These are phyloP conservation scores for Artemisia annua DNA, from an alignment of 129 eudicot species.

Conservation along the genomic window DNA sequence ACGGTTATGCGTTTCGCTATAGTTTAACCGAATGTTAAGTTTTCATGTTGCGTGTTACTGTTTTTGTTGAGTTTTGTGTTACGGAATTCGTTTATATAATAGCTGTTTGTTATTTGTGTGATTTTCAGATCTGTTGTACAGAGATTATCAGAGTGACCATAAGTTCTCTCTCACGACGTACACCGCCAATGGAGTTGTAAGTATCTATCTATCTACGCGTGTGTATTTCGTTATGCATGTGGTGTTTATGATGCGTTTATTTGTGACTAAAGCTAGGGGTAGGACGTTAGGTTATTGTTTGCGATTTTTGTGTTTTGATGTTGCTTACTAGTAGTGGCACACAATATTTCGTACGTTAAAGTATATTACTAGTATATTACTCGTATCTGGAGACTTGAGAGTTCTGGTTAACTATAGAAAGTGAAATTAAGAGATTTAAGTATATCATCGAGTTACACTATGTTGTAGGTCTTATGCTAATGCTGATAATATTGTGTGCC, in stretches of 20 bases:
- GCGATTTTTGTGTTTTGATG: background rate
- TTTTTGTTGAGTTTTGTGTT: background rate
- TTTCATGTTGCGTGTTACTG: no score
- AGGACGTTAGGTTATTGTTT: slow-evolving; percentile 16
- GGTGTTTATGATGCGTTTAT: no score
- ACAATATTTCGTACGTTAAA: no score
- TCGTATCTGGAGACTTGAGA: no score
- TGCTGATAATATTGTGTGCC: background rate
- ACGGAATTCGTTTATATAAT: background rate
- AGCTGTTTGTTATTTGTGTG: background rate
- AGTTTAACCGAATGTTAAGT: no score
- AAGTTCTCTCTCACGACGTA: slow-evolving; percentile 71
- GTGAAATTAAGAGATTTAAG: background rate
- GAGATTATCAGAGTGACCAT: slow-evolving; percentile 77
- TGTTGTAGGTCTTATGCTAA: background rate
- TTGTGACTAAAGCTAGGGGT: background rate
- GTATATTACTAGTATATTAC: no score
- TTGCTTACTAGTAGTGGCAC: background rate
- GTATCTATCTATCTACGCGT: slow-evolving; percentile 17
- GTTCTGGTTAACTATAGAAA: background rate
- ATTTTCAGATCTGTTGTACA: slow-evolving; percentile 71
- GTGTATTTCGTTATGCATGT: background rate
- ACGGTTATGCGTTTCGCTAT: no score
- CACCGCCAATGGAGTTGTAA: slow-evolving; percentile 63
- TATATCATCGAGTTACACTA: background rate